These are phyloP conservation scores for Medicago arabica DNA, from an alignment of 306 rosid species.

Conservation along the genomic window DNA sequence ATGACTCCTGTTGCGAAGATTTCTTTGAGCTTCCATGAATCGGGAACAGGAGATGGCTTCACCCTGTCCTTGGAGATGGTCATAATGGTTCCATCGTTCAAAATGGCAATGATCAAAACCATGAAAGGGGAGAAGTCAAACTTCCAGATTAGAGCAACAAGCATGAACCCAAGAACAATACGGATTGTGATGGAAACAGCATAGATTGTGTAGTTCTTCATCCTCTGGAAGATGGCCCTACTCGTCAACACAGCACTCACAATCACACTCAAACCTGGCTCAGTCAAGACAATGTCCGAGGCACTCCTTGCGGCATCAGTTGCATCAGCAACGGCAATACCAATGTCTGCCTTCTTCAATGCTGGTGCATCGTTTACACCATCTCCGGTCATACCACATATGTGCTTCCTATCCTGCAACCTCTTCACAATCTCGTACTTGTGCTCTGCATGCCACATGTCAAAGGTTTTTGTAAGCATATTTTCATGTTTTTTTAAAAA, in stretches of 20 bases:
- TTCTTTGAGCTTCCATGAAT: conserved; percentile 91
- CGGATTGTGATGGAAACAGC: conserved; percentile 93
- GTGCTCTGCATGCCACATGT: conserved; percentile 63
- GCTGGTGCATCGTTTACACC: conserved; percentile 95
- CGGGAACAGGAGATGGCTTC: conserved; percentile 87
- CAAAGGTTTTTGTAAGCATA: conserved; percentile 3
- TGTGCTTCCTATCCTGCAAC: conserved; percentile 75
- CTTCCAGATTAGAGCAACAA: conserved; percentile 81
- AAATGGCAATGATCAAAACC: conserved; percentile 79
- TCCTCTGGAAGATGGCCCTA: conserved; percentile 91
- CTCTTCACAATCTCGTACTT: conserved; percentile 91
- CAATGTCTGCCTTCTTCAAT: conserved; percentile 84
- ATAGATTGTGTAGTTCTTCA: conserved; percentile 92
- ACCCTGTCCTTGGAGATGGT: conserved; percentile 92
- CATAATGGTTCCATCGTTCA: conserved; percentile 92
- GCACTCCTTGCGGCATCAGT: conserved; percentile 91
- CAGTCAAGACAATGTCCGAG: conserved; percentile 85
- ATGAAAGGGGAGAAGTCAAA: conserved; percentile 89
- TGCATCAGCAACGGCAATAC: conserved; percentile 90
- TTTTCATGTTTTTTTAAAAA: background rate
- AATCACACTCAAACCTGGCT: conserved; percentile 87
- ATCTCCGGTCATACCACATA: conserved; percentile 88
- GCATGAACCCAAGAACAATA: conserved; percentile 79
- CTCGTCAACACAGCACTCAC: conserved; percentile 85
- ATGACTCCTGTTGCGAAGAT: conserved; percentile 83